Percentiles rank a stretch among this genome's conserved stretches.
phyloP scores from a whole-genome alignment of 1,284 basidiomycete genomes.

The Trametes hirsuta region DNA sequence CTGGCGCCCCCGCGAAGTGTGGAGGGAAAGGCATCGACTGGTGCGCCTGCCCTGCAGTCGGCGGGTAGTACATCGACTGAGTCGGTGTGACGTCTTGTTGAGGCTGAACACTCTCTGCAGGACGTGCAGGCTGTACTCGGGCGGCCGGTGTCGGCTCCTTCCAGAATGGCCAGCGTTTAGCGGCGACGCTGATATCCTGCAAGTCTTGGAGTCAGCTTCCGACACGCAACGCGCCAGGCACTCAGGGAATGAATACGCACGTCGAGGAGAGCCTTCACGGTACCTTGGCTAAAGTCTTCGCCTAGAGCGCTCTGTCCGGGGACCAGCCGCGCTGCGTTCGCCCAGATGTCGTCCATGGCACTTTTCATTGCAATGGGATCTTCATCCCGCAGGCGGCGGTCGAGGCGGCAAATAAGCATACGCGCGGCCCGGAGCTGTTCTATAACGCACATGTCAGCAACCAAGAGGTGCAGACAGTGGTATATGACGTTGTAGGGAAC shows the following conservation, averaged over 20 bases:
- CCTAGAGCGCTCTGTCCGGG: conserved; percentile 7
- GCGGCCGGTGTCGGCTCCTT: too few relatives aligned
- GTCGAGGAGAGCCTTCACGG: conserved; percentile 2
- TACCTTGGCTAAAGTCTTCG: neutral
- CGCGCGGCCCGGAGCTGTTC: conserved; percentile 40
- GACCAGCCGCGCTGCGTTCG: neutral
- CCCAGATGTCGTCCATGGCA: neutral
- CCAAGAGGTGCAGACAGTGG: conserved; percentile 33
- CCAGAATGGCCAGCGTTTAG: neutral
- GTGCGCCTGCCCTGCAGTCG: too few relatives aligned
- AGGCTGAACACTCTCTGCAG: too few relatives aligned
- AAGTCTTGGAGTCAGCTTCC: neutral
- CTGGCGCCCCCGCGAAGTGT: too few relatives aligned
- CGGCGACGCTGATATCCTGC: neutral
- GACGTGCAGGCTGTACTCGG: too few relatives aligned
- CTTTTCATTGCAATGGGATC: neutral
- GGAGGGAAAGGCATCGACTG: too few relatives aligned
- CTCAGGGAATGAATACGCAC: neutral
- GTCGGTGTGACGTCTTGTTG: too few relatives aligned
- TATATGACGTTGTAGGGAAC: conserved; percentile 29
- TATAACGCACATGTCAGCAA: conserved; percentile 29
- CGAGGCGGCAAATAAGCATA: conserved; percentile 24
- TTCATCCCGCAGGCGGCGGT: conserved; percentile 15
- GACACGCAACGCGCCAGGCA: too few relatives aligned
- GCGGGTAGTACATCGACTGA: too few relatives aligned